Conservation (phyloP, 1,284 basidiomycete genomes). For the Chalciporus sp. region DNA sequence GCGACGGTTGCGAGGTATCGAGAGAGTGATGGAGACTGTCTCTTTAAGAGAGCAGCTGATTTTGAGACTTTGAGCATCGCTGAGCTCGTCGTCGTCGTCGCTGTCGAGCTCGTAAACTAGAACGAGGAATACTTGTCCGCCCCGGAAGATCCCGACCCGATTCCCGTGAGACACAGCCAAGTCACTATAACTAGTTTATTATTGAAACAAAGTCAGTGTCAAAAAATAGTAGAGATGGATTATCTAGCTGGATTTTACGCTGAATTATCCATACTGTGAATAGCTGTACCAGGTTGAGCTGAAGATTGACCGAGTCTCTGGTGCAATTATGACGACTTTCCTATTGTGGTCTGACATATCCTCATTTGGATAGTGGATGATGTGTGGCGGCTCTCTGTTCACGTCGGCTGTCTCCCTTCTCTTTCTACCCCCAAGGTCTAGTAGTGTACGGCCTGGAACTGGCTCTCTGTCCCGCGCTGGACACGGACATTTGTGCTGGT, state of each 20-base stretch:
- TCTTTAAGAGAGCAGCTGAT: slow-evolving; percentile 26
- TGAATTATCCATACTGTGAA: neutral
- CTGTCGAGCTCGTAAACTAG: slow-evolving; percentile 3
- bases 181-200: neutral
- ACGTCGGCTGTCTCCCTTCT: slow-evolving; percentile 10
- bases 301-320: no score
- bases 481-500: slow-evolving; percentile 8
- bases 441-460: neutral
- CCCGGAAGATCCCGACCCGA: slow-evolving; percentile 24
- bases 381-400: slow-evolving; percentile 23
- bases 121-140: neutral
- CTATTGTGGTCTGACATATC: slow-evolving; percentile 11
- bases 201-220: no score
- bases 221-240: no score
- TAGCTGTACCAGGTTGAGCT: neutral
- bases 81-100: slow-evolving; percentile 14
- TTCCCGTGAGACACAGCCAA: neutral
- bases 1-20: slow-evolving; percentile 77
- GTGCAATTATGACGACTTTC: slow-evolving; percentile 5
- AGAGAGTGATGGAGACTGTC: slow-evolving; percentile 26
- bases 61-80: slow-evolving; percentile 33
- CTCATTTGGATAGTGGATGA: slow-evolving; percentile 6
- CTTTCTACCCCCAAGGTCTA: slow-evolving; percentile 1
- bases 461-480: neutral
- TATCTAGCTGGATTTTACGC: no score